Percentiles rank a stretch among this genome's conserved stretches.
These are phyloP conservation scores for Apophysomyces elegans DNA, from an alignment of 371 early-diverging fungal species.

Conservation along the genomic window DNA sequence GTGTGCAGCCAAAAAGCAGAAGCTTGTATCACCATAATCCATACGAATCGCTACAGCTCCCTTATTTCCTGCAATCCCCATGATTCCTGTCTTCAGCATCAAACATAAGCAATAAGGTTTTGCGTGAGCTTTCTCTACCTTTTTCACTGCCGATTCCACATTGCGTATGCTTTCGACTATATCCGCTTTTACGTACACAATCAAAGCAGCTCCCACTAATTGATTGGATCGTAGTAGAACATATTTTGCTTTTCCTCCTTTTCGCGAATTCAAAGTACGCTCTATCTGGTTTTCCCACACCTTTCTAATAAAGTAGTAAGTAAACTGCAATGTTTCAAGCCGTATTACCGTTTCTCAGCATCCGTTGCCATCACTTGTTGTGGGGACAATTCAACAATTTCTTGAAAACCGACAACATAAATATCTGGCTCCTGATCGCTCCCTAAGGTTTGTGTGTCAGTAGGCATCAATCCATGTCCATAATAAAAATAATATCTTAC, in stretches of 20 bases:
- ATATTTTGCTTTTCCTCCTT: slow-evolving; percentile 55
- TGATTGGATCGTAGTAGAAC: slow-evolving; percentile 82
- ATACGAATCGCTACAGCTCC: slow-evolving; percentile 90
- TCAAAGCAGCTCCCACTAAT: slow-evolving; percentile 86
- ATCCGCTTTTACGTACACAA: slow-evolving; percentile 77
- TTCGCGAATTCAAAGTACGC: slow-evolving; percentile 52
- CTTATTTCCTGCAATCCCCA: slow-evolving; percentile 89
- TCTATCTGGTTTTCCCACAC: slow-evolving; percentile 74
- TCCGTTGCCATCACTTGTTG: slow-evolving; percentile 83
- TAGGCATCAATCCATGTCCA: not conserved
- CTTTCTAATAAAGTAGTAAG: slow-evolving; percentile 24
- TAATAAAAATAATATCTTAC: slow-evolving; percentile 23
- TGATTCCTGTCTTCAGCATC: slow-evolving; percentile 66
- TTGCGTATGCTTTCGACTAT: slow-evolving; percentile 76
- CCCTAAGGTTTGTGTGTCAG: slow-evolving; percentile 19
- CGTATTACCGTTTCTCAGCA: slow-evolving; percentile 57
- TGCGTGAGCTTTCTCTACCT: slow-evolving; percentile 44
- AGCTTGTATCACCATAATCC: slow-evolving; percentile 81
- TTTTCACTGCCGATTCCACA: slow-evolving; percentile 80
- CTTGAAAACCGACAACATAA: slow-evolving; percentile 90
- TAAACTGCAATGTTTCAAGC: not conserved
- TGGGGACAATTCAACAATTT: slow-evolving; percentile 91
- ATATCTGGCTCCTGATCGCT: slow-evolving; percentile 74
- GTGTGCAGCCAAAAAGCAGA: slow-evolving; percentile 92
- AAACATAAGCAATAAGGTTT: not conserved